Evolutionary conservation across 257 asterid genomes (phyloP), one percentile per base, ranked within the genome.

Genomic region (Solanum habrochaites): DNA sequence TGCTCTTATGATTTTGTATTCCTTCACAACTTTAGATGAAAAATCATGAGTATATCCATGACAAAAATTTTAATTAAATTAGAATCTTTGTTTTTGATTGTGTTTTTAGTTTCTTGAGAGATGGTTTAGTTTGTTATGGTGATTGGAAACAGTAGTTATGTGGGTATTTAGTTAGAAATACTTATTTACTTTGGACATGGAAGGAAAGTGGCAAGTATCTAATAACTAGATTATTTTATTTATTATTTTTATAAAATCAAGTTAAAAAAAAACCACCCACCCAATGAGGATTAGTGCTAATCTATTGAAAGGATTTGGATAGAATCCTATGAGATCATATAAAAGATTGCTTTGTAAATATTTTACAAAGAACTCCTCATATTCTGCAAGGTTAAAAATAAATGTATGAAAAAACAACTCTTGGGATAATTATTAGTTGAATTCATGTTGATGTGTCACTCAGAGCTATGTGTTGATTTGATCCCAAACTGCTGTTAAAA

Each of bases 1-100:
- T 1, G 91, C 96, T 83, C 91, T 92, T 45, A 91, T 71, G 86
- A 94, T n/a, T 84, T 85, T 72, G 87, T 23, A 94, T 70, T n/a
- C n/a, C n/a, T 45, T 94, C 93, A 82, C 91, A 86, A 83, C 60
- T 89, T 6, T 83, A 60, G 88, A 87, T 27, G 88, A 85, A 60
- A 87, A 32, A 49, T 56, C 27, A 11, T 66, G 72, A 42, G 80
- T 82, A n/a, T 84, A 3, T 66, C 91, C 95, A 93, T 91, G 6
- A 58, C 12, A 40, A 40, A 64, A 52, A n/a, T n/a, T n/a, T 52
- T 16, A 80, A 11, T 3, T 3, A 40, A 21, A 56, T 7, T 73
- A 39, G 80, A 23, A 14, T 37, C 23, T 13, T 83, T 23, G 21
- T n/a, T 75, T 75, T 58, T n/a, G 40, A 13, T 23, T 12, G 37